phyloP scores from a whole-genome alignment of 2,329 filamentous ascomycete species.

The Neodidymelliopsis sp. region DNA sequence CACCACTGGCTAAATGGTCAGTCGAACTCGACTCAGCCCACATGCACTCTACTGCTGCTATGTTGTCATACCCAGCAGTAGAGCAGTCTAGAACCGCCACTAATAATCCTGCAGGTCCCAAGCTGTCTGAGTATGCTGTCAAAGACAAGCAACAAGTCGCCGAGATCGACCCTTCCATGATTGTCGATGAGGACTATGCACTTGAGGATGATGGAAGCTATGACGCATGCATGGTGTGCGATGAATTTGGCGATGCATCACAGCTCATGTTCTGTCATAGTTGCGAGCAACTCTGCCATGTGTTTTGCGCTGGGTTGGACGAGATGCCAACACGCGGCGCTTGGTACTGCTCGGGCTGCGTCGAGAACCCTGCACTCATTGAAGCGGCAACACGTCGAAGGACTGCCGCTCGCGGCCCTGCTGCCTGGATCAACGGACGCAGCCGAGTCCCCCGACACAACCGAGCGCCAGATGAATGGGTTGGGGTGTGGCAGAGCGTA shows the following conservation, averaged over 20 bases:
- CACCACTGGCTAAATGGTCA: constrained; percentile 41
- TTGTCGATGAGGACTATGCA: constrained; percentile 73
- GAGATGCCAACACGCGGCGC: constrained; percentile 72
- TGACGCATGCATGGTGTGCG: constrained; percentile 85
- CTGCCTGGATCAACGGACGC: constrained; percentile 41
- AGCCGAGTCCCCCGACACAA: constrained; percentile 42
- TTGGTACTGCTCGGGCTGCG: constrained; percentile 93
- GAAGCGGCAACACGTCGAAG: constrained; percentile 46
- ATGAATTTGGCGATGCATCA: constrained; percentile 80
- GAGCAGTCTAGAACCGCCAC: constrained; percentile 4
- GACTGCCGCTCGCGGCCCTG: constrained; percentile 36
- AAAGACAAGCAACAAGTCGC: constrained; percentile 88
- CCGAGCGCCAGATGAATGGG: constrained; percentile 58
- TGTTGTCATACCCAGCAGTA: constrained; percentile 9
- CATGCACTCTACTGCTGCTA: constrained; percentile 14
- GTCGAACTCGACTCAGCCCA: constrained; percentile 36
- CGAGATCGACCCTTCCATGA: constrained; percentile 84
- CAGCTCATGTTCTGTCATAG: constrained; percentile 88
- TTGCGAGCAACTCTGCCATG: constrained; percentile 90
- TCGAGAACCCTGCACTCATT: constrained; percentile 48
- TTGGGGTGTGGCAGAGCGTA: constrained; percentile 87
- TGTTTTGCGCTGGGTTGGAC: constrained; percentile 86
- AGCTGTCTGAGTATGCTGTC: constrained; percentile 69
- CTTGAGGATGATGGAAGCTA: constrained; percentile 52
- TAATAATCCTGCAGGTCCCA: constrained; percentile 55